A percentile compares a stretch with the other conserved stretches of the same genome.
Evolutionary conservation across 2,329 filamentous ascomycete genomes (phyloP).

Genomic region (Aspergillus fumigatiaffinis): DNA sequence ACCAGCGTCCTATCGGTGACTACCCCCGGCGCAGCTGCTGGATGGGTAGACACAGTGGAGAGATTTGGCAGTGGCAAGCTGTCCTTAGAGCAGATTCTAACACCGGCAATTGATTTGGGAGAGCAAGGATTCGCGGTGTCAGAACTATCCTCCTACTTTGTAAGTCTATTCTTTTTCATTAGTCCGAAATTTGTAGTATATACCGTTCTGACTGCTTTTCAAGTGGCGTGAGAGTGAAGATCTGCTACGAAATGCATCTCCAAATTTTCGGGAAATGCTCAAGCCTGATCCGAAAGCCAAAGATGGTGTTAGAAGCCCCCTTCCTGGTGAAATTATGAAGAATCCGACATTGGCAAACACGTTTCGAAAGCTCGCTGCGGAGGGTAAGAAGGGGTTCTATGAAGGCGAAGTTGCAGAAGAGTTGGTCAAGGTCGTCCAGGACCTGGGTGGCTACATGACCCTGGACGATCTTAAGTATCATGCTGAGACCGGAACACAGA

Average conservation of each 20-base stretch:
- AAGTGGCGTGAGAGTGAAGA: conserved; percentile 70
- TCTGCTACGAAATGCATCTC: conserved; percentile 66
- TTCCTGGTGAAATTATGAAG: conserved; percentile 80
- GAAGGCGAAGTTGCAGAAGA: conserved; percentile 76
- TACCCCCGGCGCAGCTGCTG: conserved; percentile 83
- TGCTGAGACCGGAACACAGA: conserved; percentile 66
- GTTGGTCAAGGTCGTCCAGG: conserved; percentile 71
- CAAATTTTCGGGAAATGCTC: conserved; percentile 82
- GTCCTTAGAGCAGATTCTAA: conserved; percentile 69
- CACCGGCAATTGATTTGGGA: conserved; percentile 77
- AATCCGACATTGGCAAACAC: conserved; percentile 78
- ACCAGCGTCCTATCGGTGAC: conserved; percentile 76
- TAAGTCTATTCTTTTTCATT: conserved; percentile 43
- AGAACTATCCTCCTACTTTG: conserved; percentile 66
- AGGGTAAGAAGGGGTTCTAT: conserved; percentile 92
- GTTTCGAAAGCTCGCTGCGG: conserved; percentile 70
- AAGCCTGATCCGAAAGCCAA: conserved; percentile 67
- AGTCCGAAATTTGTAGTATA: too few species aligned
- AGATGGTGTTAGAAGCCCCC: conserved; percentile 70
- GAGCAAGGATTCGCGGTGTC: conserved; percentile 89
- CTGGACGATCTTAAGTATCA: conserved; percentile 79
- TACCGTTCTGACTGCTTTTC: background rate
- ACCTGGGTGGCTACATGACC: conserved; percentile 72
- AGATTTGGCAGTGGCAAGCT: conserved; percentile 86
- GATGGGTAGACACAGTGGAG: conserved; percentile 87